phyloP scores from a whole-genome alignment of 345 rosid genomes.

The Rhizophora apiculata region DNA sequence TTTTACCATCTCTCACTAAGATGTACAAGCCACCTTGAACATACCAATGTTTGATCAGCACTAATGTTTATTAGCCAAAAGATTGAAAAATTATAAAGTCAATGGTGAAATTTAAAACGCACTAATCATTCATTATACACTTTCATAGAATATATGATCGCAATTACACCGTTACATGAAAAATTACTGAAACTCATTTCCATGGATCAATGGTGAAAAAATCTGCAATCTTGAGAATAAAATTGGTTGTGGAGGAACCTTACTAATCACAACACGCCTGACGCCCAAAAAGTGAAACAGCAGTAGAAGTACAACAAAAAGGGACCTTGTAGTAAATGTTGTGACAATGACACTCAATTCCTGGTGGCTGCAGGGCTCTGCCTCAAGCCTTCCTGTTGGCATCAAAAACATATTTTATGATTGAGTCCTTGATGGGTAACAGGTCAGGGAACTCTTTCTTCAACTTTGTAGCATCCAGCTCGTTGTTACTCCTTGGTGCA shows the following conservation, averaged over 20 bases:
- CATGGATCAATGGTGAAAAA: not conserved
- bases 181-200: not conserved
- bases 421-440: conserved; percentile 50
- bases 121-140: too few relatives aligned
- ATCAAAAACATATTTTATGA: conserved; percentile 45
- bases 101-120: too few relatives aligned
- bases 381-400: conserved; percentile 42
- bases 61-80: too few relatives aligned
- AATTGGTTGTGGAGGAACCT: not conserved
- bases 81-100: too few relatives aligned
- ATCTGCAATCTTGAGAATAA: not conserved
- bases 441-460: conserved; percentile 53
- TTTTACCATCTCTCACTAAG: too few relatives aligned
- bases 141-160: too few relatives aligned
- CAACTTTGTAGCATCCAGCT: conserved; percentile 49
- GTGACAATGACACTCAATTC: not conserved
- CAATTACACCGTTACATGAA: too few relatives aligned
- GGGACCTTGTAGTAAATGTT: not conserved
- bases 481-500: conserved; percentile 60
- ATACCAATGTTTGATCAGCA: too few relatives aligned
- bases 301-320: not conserved
- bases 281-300: not conserved
- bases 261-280: not conserved
- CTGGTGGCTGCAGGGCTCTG: not conserved
- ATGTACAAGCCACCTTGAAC: too few relatives aligned